Evolutionary conservation across 257 asterid species (phyloP).

Genomic region (Nicotiana undulata): DNA sequence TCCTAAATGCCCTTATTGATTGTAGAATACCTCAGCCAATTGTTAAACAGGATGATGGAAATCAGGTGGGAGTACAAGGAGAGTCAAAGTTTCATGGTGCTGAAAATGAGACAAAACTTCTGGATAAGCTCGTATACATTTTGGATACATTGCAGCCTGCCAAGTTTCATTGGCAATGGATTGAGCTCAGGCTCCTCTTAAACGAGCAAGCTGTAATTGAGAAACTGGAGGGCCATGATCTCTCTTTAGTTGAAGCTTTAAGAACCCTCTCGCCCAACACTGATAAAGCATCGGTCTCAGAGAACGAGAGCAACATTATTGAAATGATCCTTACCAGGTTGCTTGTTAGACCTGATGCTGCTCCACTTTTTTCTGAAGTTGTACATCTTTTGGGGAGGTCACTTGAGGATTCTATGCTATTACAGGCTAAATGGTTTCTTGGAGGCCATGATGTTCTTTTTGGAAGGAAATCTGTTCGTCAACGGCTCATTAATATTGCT

Average conservation of each 20-base stretch:
- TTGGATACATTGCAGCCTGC: conserved; percentile 95
- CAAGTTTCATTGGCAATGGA: conserved; percentile 99
- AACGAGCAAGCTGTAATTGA: conserved; percentile 87
- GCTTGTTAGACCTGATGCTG: conserved; percentile 97
- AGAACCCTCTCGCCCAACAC: conserved; percentile 69
- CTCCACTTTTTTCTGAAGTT: conserved; percentile 85
- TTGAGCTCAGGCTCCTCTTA: conserved; percentile 89
- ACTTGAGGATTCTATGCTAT: conserved; percentile 84
- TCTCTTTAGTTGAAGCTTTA: conserved; percentile 67
- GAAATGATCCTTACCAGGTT: conserved; percentile 83
- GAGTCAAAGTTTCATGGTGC: conserved; percentile 55
- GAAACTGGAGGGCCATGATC: conserved; percentile 62
- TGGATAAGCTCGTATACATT: conserved; percentile 65
- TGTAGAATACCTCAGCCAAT: conserved; percentile 61
- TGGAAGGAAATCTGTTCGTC: conserved; percentile 88
- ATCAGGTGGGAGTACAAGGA: conserved; percentile 43
- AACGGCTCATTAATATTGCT: conserved; percentile 74
- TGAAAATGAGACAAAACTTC: conserved; percentile 58
- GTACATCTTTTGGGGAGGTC: conserved; percentile 88
- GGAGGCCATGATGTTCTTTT: conserved; percentile 85
- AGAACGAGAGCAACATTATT: conserved; percentile 79
- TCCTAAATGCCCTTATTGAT: conserved; percentile 77
- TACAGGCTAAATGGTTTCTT: conserved; percentile 94
- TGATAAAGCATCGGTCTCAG: conserved; percentile 67
- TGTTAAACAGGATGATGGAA: conserved; percentile 45